Percentiles rank a stretch among this genome's conserved stretches.
These are phyloP conservation scores for Xylariales sp. DNA, from an alignment of 2,329 filamentous ascomycete species.

Conservation along the genomic window DNA sequence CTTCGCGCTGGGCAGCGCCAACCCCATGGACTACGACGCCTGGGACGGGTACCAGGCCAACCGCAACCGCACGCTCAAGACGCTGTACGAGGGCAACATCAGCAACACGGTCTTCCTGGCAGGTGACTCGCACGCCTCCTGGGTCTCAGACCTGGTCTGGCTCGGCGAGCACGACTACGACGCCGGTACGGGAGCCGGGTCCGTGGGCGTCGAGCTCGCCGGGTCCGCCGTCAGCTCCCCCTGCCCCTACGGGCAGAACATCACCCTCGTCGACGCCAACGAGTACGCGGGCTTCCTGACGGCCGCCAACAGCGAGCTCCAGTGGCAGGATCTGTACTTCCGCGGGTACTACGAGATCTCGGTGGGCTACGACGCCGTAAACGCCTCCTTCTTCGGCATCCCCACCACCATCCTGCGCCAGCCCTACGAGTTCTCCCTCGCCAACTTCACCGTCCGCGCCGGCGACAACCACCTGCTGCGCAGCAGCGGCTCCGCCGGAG, in stretches of 20 bases:
- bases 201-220: slow-evolving; percentile 48
- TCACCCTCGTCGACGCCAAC: slow-evolving; percentile 43
- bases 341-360: slow-evolving; percentile 61
- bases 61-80: slow-evolving; percentile 57
- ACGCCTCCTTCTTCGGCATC: slow-evolving; percentile 49
- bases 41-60: slow-evolving; percentile 46
- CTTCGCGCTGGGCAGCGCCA: slow-evolving; percentile 20
- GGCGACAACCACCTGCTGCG: slow-evolving; percentile 47
- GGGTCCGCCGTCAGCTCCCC: slow-evolving; percentile 56
- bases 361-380: slow-evolving; percentile 45
- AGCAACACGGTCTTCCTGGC: slow-evolving; percentile 61
- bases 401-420: slow-evolving; percentile 49
- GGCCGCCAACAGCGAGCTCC: slow-evolving; percentile 49
- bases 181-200: slow-evolving; percentile 35
- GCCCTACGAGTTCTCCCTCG: slow-evolving; percentile 53
- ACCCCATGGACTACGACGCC: slow-evolving; percentile 48
- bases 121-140: slow-evolving; percentile 57
- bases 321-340: slow-evolving; percentile 62
- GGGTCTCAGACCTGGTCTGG: slow-evolving; percentile 48
- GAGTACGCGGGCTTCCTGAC: slow-evolving; percentile 37
- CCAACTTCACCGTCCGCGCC: slow-evolving; percentile 57
- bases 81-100: slow-evolving; percentile 56
- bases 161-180: slow-evolving; percentile 39
- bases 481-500: slow-evolving; percentile 14
- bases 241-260: slow-evolving; percentile 53